These are phyloP conservation scores for Penicillium sumatraense DNA, from an alignment of 2,329 filamentous ascomycete species.

Conservation along the genomic window DNA sequence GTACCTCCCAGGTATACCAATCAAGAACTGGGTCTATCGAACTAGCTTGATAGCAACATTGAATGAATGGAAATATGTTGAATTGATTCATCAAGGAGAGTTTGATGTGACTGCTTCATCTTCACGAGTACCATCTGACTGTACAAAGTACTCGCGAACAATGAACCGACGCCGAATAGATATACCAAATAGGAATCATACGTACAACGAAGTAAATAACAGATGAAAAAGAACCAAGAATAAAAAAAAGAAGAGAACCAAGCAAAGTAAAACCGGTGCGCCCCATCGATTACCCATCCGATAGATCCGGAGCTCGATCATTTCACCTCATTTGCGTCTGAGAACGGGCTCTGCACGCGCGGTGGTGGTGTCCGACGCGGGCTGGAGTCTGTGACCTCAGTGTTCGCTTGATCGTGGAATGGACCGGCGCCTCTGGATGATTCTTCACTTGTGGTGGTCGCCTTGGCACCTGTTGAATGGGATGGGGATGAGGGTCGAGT, in stretches of 20 bases:
- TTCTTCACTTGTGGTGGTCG: slow-evolving; percentile 36
- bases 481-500: slow-evolving; percentile 17
- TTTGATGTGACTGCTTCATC: slow-evolving; percentile 19
- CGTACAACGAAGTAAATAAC: slow-evolving; percentile 28
- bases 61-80: neutral
- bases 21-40: neutral
- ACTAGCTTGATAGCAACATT: no score
- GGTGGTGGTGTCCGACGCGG: slow-evolving; percentile 33
- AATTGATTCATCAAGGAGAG: slow-evolving; percentile 7
- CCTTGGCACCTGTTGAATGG: slow-evolving; percentile 25
- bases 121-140: slow-evolving; percentile 25
- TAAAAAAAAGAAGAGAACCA: neutral
- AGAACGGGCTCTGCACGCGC: slow-evolving; percentile 48
- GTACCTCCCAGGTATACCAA: no score
- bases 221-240: neutral
- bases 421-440: slow-evolving; percentile 28
- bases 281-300: neutral
- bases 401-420: slow-evolving; percentile 33
- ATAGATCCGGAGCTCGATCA: slow-evolving; percentile 20
- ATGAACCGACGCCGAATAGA: slow-evolving; percentile 20
- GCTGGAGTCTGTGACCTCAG: slow-evolving; percentile 31
- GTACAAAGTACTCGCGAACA: slow-evolving; percentile 21
- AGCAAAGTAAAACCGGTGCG: slow-evolving; percentile 7
- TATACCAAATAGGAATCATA: slow-evolving; percentile 28
- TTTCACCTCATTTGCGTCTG: slow-evolving; percentile 50